Percentiles rank a stretch among this genome's conserved stretches.
Conservation (phyloP, 1,284 basidiomycete genomes). For the Moesziomyces parantarcticus region DNA sequence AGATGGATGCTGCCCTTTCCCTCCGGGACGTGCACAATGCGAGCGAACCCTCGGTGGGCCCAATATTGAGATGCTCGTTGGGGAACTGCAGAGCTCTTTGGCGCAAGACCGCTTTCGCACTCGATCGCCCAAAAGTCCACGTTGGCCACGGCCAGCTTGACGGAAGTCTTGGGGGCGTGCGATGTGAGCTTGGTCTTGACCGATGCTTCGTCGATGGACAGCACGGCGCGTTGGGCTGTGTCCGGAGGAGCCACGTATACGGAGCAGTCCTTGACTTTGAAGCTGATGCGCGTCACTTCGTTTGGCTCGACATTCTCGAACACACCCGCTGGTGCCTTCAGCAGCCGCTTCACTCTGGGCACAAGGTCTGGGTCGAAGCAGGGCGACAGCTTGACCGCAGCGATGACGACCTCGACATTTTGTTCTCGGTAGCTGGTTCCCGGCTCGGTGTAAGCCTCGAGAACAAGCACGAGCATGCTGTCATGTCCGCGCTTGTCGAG, state of each 20-base stretch:
- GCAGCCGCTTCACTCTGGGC: conserved; percentile 76
- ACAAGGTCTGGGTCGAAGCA: conserved; percentile 77
- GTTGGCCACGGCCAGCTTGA: conserved; percentile 39
- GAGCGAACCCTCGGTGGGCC: conserved; percentile 30
- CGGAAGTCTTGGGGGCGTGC: conserved; percentile 46
- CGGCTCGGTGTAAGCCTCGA: conserved; percentile 77
- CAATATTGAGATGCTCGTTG: conserved; percentile 41
- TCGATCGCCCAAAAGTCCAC: conserved; percentile 36
- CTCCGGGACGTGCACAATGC: conserved; percentile 68
- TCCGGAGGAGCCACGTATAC: conserved; percentile 29
- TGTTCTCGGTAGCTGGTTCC: conserved; percentile 81
- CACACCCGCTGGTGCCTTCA: conserved; percentile 87
- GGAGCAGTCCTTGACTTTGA: conserved; percentile 43
- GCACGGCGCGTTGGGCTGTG: conserved; percentile 23
- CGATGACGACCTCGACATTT: conserved; percentile 75
- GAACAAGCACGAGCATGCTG: conserved; percentile 74
- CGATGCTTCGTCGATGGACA: conserved; percentile 48
- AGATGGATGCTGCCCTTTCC: conserved; percentile 38
- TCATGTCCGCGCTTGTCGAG: conserved; percentile 31
- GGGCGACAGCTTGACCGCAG: conserved; percentile 76
- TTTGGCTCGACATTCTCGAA: conserved; percentile 93
- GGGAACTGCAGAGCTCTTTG: neutral
- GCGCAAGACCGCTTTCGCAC: neutral
- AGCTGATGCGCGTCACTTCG: conserved; percentile 79
- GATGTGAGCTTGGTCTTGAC: conserved; percentile 54